Conservation (phyloP, 176 grass and related monocot genomes). For the Tillandsia fasciculata region DNA sequence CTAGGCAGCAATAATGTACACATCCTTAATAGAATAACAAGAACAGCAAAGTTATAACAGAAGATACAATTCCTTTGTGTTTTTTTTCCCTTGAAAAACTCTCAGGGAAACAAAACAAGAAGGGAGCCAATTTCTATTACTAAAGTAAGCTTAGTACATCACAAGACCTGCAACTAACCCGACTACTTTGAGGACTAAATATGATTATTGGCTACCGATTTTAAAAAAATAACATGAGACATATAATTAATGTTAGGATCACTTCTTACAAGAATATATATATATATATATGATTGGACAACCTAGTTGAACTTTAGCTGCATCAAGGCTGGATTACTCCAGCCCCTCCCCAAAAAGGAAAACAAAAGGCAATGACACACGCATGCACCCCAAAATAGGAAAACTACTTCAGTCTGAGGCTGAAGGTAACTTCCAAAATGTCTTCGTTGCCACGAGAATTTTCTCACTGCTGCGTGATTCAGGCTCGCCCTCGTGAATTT, state of each 20-base stretch:
- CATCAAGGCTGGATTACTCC: not conserved
- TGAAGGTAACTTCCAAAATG: conserved; percentile 63
- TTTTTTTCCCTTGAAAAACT: not conserved
- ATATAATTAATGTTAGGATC: not conserved
- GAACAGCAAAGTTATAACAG: not conserved
- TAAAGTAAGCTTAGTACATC: not conserved
- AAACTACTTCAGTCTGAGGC: conserved; percentile 26
- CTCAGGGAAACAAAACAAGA: not conserved
- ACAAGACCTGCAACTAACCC: not conserved
- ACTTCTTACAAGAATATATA: not conserved
- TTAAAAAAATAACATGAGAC: too few species aligned
- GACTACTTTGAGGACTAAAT: not conserved
- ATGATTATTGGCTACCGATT: not conserved
- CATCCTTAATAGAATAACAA: not conserved
- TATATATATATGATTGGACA: not conserved
- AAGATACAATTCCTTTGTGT: not conserved
- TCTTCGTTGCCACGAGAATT: conserved; percentile 83
- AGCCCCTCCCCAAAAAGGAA: conserved; percentile 4
- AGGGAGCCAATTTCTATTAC: not conserved
- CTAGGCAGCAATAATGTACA: too few species aligned
- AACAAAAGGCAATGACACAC: not conserved
- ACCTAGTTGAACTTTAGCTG: not conserved
- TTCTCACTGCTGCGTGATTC: conserved; percentile 44
- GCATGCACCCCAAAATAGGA: conserved; percentile 2
- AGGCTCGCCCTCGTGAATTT: conserved; percentile 57